Evolutionary conservation across 1,139 yeast genomes (phyloP).

Genomic region (Oligophagozyma castellii): DNA sequence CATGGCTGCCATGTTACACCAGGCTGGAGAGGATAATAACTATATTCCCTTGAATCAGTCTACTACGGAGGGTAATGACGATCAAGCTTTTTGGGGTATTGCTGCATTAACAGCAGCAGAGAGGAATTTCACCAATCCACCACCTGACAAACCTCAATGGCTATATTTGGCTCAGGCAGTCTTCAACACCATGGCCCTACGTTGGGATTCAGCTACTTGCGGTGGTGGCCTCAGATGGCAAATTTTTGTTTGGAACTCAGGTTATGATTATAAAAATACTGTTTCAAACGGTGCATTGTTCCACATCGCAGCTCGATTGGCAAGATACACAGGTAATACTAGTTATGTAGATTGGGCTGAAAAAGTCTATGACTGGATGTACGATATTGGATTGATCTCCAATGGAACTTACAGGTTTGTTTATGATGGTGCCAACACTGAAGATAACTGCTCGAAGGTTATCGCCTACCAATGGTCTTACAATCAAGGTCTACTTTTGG

Average conservation of each 20-base stretch:
- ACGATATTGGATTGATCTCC: constrained; percentile 40
- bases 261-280: constrained; percentile 83
- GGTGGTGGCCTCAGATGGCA: constrained; percentile 95
- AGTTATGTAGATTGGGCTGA: constrained; percentile 74
- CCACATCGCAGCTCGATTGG: constrained; percentile 77
- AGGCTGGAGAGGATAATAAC: constrained; percentile 62
- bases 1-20: constrained; percentile 53
- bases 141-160: constrained; percentile 50
- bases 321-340: constrained; percentile 63
- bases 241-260: constrained; percentile 87
- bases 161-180: constrained; percentile 63
- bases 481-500: constrained; percentile 66
- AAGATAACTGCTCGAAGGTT: constrained; percentile 46
- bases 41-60: constrained; percentile 84
- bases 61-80: constrained; percentile 96
- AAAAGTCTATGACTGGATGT: constrained; percentile 72
- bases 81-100: constrained; percentile 94
- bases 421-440: constrained; percentile 66
- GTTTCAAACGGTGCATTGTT: constrained; percentile 86
- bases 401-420: constrained; percentile 38
- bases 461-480: constrained; percentile 72
- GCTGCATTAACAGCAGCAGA: constrained; percentile 89
- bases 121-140: constrained; percentile 72
- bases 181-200: constrained; percentile 74
- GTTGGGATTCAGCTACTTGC: constrained; percentile 73